Evolutionary conservation across 2,329 filamentous ascomycete genomes (phyloP), one percentile per base, ranked within the genome.

Genomic region (Hypoxylon sp.): DNA sequence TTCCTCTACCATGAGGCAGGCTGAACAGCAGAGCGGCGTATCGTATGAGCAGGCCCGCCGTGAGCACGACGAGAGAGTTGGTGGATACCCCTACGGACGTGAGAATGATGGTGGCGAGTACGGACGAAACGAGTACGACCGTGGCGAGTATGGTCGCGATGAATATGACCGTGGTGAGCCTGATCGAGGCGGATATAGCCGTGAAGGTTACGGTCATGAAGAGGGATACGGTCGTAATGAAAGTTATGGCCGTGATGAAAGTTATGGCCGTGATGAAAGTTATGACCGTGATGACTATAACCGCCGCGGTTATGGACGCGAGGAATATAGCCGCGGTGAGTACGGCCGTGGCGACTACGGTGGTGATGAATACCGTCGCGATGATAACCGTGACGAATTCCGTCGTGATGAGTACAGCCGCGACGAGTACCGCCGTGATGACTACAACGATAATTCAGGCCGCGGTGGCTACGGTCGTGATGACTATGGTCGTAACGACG

Each of bases 401-500:
- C 13, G 34, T 39, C 34, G 34, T n/a, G 34, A 39, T 13, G 34
- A 39, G 11, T 46, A 46, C 20, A 15, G 19, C 19, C 17, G 19
- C 3, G 41, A 22, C 8, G 20, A 20, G 11, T 37, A 62, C 41
- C 43, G 44, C 5, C 67, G 74, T 15, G 67, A 66, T 26, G 37
- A 62, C 7, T 20, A 51, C 20, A 15, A 75, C 73, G 20, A 44
- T 19, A 6, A 70, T 26, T 28, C 57, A 32, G 48, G 44, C 6
- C 59, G 70, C 10, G 80, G 79, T 7, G 75, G 77, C 62, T 68
- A 74, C 68, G n/a, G 72, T 70, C 68, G 77, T 20, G 41, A 24
- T 6, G 19, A 44, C 41, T 94, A 90, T 77, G 80, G 88, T 56
- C 84, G 86, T 59, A 95, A 97, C 75, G 95, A 97, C 75, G 32